Evolutionary conservation across 495 filamentous ascomycete genomes (phyloP), one percentile per base, ranked within the genome.

Genomic region (Wilcoxina mikolae): DNA sequence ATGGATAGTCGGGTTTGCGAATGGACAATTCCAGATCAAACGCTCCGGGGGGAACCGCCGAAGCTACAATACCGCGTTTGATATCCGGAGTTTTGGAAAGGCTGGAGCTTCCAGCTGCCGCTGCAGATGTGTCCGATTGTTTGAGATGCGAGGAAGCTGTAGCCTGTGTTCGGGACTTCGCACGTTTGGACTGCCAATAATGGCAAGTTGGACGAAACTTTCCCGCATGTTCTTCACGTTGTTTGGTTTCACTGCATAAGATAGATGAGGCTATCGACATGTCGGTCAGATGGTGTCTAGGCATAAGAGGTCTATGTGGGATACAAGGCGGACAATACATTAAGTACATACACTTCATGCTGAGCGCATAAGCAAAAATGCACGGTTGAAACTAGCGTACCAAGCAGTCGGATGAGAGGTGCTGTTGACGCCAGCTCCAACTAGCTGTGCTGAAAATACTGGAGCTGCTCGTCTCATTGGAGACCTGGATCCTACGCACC

Each of bases 381-480:
- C 49, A n/a, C 12, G n/a, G 1, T 38, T 52, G 20, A 39, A 39
- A 18, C 35, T 46, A 52, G 49, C 20, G 49, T 52, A 52, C 49
- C 49, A 24, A 52, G 33, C 49, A 26, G 28, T 38, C 31, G 49
- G 49, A 52, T 38, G 33, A 20, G 20, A 50, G 10, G 47, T 46
- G 43, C 11, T 46, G 43, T 46, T 49, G 46, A 49, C 45, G 48
- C 49, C 49, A 52, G 33, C 49, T 38, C 28, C 28, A n/a, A 52
- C 49, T 52, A 17, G 49, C 26, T 52, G 49, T 50, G n/a, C 47
- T 50, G 47, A 52, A 52, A 38, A 41, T 52, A 52, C 28, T 38
- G 33, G 18, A 50, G 43, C 47, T 52, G 49, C 33, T 15, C 11
- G 17, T 52, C 49, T 41, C n/a, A 52, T 52, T 52, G 49, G 49